Percentiles rank a stretch among this genome's conserved stretches.
These are phyloP conservation scores for Nitzschia sp. DNA, from an alignment of 108 stramenopile genomes.

Conservation along the genomic window DNA sequence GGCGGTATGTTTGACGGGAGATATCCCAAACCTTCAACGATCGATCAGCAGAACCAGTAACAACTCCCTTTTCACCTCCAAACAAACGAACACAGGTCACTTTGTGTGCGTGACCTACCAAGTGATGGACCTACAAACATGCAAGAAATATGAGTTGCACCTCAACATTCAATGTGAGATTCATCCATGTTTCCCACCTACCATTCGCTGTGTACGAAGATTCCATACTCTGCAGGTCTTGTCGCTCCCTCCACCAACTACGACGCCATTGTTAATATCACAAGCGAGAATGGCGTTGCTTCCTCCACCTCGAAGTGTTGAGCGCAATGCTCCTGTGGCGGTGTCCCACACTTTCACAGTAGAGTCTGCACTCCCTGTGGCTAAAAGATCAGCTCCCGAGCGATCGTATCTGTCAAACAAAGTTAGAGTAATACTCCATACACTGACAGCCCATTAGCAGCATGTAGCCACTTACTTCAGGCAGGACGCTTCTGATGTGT, in stretches of 20 bases:
- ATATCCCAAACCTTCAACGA: conserved; percentile 86
- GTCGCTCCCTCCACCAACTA: conserved; percentile 71
- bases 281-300: conserved; percentile 63
- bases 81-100: conserved; percentile 75
- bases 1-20: conserved; percentile 69
- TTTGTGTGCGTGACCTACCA: conserved; percentile 81
- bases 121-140: conserved; percentile 64
- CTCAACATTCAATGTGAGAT: not conserved
- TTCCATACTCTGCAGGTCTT: conserved; percentile 88
- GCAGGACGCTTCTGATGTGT: conserved; percentile 62
- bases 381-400: conserved; percentile 58
- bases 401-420: conserved; percentile 48
- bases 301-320: conserved; percentile 56
- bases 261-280: conserved; percentile 66
- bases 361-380: conserved; percentile 65
- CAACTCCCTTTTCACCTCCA: conserved; percentile 51
- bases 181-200: conserved; percentile 15
- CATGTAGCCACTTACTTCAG: conserved; percentile 42
- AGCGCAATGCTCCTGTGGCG: conserved; percentile 56
- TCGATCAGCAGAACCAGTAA: conserved; percentile 83
- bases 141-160: not conserved
- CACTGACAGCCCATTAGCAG: not conserved
- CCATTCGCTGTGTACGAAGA: conserved; percentile 68
- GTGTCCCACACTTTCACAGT: conserved; percentile 79
- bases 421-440: not conserved